Evolutionary conservation across 2,329 filamentous ascomycete genomes (phyloP).

Genomic region (Geosmithia flava): DNA sequence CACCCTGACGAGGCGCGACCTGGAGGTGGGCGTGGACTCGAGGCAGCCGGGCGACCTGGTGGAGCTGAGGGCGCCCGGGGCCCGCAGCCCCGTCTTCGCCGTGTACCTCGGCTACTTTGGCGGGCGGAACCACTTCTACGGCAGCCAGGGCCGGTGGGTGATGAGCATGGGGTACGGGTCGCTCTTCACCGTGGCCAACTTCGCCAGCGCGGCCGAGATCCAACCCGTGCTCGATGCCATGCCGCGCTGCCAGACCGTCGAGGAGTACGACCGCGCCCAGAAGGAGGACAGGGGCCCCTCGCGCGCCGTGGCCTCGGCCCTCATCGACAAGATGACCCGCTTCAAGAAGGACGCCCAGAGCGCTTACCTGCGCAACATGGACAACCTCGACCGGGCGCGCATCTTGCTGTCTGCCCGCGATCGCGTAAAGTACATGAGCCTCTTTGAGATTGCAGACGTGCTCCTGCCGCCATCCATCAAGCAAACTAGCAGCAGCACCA

Average conservation of each 20-base stretch:
- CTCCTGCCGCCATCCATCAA: conserved; percentile 25
- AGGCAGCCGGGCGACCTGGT: conserved; percentile 35
- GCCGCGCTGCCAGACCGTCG: conserved; percentile 12
- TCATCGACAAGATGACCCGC: conserved; percentile 33
- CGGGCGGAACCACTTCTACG: conserved; percentile 41
- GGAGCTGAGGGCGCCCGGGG: conserved; percentile 27
- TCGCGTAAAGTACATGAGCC: conserved; percentile 30
- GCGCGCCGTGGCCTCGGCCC: conserved; percentile 23
- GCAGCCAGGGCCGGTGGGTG: conserved; percentile 36
- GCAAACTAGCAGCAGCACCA: neutral
- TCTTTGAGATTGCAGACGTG: conserved; percentile 36
- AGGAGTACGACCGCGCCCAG: conserved; percentile 18
- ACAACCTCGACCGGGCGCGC: conserved; percentile 32
- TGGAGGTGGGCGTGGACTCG: conserved; percentile 9
- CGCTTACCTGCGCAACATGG: conserved; percentile 34
- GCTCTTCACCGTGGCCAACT: conserved; percentile 36
- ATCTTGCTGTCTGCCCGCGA: conserved; percentile 21
- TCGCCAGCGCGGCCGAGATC: conserved; percentile 28
- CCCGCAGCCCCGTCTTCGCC: conserved; percentile 33
- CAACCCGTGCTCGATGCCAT: conserved; percentile 19
- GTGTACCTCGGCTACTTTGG: conserved; percentile 40
- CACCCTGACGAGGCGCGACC: neutral
- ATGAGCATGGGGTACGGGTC: conserved; percentile 27
- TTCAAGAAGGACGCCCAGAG: conserved; percentile 30
- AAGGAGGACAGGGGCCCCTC: conserved; percentile 26